phyloP scores from a whole-genome alignment of 768 basidiomycete genomes.

The Cystofilobasidium bisporidii region DNA sequence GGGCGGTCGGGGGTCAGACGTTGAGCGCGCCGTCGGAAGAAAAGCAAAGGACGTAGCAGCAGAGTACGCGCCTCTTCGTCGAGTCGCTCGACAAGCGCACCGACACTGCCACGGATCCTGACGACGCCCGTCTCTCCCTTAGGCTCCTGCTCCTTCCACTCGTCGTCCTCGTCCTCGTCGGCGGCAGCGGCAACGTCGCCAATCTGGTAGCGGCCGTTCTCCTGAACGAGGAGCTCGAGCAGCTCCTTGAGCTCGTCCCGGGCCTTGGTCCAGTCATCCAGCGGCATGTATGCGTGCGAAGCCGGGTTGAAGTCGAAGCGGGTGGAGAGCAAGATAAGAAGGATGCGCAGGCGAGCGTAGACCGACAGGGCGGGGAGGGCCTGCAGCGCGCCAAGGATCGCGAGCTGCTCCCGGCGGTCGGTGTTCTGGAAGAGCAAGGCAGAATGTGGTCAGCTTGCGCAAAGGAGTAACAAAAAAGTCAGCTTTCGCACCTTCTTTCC shows the following conservation, averaged over 20 bases:
- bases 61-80: conserved; percentile 61
- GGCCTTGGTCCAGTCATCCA: conserved; percentile 80
- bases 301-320: conserved; percentile 95
- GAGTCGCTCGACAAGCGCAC: conserved; percentile 87
- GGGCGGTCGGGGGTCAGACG: background rate
- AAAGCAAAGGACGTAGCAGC: background rate
- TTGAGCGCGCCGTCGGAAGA: too few species aligned
- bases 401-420: conserved; percentile 87
- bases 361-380: conserved; percentile 66
- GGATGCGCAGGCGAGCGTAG: conserved; percentile 88
- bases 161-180: conserved; percentile 59
- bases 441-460: too few species aligned
- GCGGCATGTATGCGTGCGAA: conserved; percentile 74
- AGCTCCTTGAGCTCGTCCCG: conserved; percentile 82
- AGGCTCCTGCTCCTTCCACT: conserved; percentile 38
- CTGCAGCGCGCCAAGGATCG: conserved; percentile 74
- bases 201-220: conserved; percentile 61
- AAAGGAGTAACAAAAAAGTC: too few species aligned
- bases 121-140: conserved; percentile 50
- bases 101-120: conserved; percentile 84
- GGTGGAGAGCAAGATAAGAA: conserved; percentile 84
- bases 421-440: conserved; percentile 70
- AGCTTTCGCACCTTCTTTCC: conserved; percentile 92
- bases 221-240: conserved; percentile 57
- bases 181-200: conserved; percentile 72